phyloP scores from a whole-genome alignment of 2,329 filamentous ascomycete genomes.

The Gyromitra esculenta region DNA sequence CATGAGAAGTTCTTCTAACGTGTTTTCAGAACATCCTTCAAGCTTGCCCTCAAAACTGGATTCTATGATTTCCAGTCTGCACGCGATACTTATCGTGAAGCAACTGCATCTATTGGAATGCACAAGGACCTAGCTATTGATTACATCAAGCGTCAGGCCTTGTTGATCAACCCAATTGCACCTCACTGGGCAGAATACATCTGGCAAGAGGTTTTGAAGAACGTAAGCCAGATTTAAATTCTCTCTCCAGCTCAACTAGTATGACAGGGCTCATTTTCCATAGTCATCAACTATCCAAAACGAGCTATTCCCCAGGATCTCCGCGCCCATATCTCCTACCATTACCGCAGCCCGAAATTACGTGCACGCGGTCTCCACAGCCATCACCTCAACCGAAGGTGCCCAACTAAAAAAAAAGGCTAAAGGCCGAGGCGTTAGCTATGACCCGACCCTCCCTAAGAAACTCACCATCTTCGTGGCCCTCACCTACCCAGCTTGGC shows the following conservation, averaged over 20 bases:
- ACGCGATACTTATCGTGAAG: slow-evolving; percentile 89
- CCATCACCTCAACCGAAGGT: slow-evolving; percentile 86
- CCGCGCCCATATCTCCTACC: slow-evolving; percentile 68
- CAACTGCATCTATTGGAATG: slow-evolving; percentile 80
- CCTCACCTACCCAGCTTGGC: slow-evolving; percentile 85
- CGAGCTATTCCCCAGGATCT: slow-evolving; percentile 76
- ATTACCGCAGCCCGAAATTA: slow-evolving; percentile 85
- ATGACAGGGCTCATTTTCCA: slow-evolving; percentile 20
- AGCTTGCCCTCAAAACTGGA: slow-evolving; percentile 83
- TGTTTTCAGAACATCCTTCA: slow-evolving; percentile 73
- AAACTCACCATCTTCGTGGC: slow-evolving; percentile 87
- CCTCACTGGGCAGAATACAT: slow-evolving; percentile 96
- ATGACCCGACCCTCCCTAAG: slow-evolving; percentile 92
- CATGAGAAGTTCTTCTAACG: slow-evolving; percentile 45
- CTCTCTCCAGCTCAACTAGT: slow-evolving; percentile 11
- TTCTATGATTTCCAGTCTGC: slow-evolving; percentile 92
- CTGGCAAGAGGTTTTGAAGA: slow-evolving; percentile 89
- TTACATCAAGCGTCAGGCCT: slow-evolving; percentile 86
- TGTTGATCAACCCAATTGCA: slow-evolving; percentile 82
- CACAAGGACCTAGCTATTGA: slow-evolving; percentile 80
- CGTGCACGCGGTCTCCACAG: slow-evolving; percentile 76
- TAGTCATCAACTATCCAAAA: slow-evolving; percentile 78
- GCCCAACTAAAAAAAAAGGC: slow-evolving; percentile 85
- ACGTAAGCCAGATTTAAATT: slow-evolving; percentile 59
- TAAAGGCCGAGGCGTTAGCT: slow-evolving; percentile 86